Conservation (phyloP, 73 alveolate species). For the Symbiodinium natans region DNA sequence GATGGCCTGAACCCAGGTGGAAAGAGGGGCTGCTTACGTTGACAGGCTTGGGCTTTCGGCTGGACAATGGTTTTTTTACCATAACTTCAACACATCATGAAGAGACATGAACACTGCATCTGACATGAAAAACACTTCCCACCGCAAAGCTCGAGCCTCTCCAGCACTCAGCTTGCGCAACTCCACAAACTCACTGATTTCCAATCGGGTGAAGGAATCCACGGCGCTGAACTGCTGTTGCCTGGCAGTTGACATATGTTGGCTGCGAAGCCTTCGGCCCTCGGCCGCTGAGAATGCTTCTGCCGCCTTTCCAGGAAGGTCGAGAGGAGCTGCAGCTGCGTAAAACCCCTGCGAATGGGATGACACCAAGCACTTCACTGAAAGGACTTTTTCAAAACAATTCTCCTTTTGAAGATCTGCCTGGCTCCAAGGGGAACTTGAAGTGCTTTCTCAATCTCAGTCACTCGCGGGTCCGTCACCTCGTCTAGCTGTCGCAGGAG, state of each 20-base stretch:
- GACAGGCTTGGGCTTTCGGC: too few species aligned
- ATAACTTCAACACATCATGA: too few species aligned
- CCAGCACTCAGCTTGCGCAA: background rate
- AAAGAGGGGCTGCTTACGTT: too few species aligned
- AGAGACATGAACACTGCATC: too few species aligned
- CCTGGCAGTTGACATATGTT: background rate
- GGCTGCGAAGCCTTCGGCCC: too few species aligned
- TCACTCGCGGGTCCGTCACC: background rate
- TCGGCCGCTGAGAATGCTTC: too few species aligned
- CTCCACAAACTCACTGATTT: background rate
- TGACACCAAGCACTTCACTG: background rate
- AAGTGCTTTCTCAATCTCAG: background rate
- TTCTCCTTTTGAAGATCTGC: background rate
- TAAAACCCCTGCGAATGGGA: background rate
- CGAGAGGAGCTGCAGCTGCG: constrained; percentile 3
- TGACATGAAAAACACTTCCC: background rate
- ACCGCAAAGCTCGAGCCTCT: background rate
- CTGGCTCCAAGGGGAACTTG: background rate
- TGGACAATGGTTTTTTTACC: too few species aligned
- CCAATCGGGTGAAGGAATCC: background rate
- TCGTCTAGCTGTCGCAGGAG: background rate
- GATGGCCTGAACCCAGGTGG: background rate
- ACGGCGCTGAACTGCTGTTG: background rate
- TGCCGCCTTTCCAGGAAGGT: background rate
- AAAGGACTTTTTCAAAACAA: background rate